Conservation (phyloP, 495 filamentous ascomycete species). For the Oleoguttula mirabilis region DNA sequence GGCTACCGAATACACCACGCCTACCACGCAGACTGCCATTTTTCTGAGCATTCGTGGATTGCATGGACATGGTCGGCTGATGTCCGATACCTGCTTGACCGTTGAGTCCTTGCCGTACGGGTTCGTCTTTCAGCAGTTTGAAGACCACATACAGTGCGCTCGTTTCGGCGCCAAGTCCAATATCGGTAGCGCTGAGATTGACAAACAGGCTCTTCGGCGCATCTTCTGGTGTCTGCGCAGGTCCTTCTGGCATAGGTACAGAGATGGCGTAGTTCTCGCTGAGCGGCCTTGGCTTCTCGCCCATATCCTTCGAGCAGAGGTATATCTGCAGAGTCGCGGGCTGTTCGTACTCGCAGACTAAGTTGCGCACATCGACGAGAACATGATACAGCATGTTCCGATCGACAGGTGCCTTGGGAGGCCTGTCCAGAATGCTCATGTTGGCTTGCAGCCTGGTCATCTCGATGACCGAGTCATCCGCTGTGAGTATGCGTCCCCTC, state of each 20-base stretch:
- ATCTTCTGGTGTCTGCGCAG: slow-evolving; percentile 40
- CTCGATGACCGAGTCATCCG: slow-evolving; percentile 85
- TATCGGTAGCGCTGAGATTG: slow-evolving; percentile 68
- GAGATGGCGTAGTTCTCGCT: slow-evolving; percentile 78
- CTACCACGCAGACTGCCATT: slow-evolving; percentile 37
- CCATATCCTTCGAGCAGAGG: slow-evolving; percentile 56
- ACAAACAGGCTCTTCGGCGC: slow-evolving; percentile 78
- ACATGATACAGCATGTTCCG: slow-evolving; percentile 69
- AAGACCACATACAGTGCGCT: slow-evolving; percentile 70
- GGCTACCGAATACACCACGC: slow-evolving; percentile 74
- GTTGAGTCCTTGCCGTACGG: slow-evolving; percentile 11
- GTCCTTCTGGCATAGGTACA: slow-evolving; percentile 21
- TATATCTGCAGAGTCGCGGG: slow-evolving; percentile 68
- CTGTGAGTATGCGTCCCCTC: slow-evolving; percentile 74
- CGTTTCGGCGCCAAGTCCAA: slow-evolving; percentile 59
- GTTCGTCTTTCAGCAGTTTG: slow-evolving; percentile 54
- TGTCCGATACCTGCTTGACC: slow-evolving; percentile 1
- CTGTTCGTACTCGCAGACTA: slow-evolving; percentile 58
- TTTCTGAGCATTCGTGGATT: slow-evolving; percentile 32
- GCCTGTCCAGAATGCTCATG: slow-evolving; percentile 85
- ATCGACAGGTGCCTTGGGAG: slow-evolving; percentile 54
- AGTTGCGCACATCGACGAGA: slow-evolving; percentile 67
- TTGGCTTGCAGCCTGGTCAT: slow-evolving; percentile 82
- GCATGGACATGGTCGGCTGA: slow-evolving; percentile 15
- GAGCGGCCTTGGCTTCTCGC: slow-evolving; percentile 49